These are phyloP conservation scores for Hortiboletus campestris DNA, from an alignment of 768 basidiomycete species.

Conservation along the genomic window DNA sequence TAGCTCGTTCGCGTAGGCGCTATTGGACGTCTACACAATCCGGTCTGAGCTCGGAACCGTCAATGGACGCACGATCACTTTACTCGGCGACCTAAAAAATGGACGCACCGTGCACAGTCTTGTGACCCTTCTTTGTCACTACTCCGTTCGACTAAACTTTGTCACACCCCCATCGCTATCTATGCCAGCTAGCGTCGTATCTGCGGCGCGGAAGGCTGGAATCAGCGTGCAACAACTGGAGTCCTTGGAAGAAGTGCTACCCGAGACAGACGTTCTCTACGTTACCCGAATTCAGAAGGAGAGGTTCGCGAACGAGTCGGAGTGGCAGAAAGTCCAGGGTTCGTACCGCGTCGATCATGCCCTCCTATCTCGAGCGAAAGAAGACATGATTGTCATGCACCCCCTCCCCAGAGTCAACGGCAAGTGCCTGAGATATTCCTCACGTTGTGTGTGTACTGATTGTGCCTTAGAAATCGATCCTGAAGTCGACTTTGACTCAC, in stretches of 20 bases:
- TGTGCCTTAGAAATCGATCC: slow-evolving; percentile 87
- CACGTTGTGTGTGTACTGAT: slow-evolving; percentile 8
- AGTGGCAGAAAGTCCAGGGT: slow-evolving; percentile 91
- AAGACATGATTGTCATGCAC: slow-evolving; percentile 99
- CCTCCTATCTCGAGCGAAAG: slow-evolving; percentile 88
- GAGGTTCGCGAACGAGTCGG: slow-evolving; percentile 74
- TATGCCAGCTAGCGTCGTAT: slow-evolving; percentile 87
- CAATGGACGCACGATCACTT: slow-evolving; percentile 89
- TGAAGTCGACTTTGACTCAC: slow-evolving; percentile 94
- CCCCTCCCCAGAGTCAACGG: slow-evolving; percentile 94
- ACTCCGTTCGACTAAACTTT: slow-evolving; percentile 93
- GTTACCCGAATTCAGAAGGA: slow-evolving; percentile 97
- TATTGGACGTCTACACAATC: slow-evolving; percentile 90
- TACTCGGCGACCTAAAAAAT: slow-evolving; percentile 96
- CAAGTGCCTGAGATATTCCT: slow-evolving; percentile 31
- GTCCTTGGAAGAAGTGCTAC: slow-evolving; percentile 87
- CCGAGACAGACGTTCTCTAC: slow-evolving; percentile 93
- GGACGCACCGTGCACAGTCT: slow-evolving; percentile 97
- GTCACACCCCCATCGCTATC: slow-evolving; percentile 83
- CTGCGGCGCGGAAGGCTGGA: slow-evolving; percentile 81
- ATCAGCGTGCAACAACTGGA: slow-evolving; percentile 77
- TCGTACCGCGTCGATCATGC: slow-evolving; percentile 93
- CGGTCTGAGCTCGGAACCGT: slow-evolving; percentile 97
- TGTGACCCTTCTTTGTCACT: slow-evolving; percentile 87
- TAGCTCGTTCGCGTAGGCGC: slow-evolving; percentile 46